Percentiles rank a stretch among this genome's conserved stretches.
Conservation (phyloP, 2,329 filamentous ascomycete species). For the Escovopsis weberi region DNA sequence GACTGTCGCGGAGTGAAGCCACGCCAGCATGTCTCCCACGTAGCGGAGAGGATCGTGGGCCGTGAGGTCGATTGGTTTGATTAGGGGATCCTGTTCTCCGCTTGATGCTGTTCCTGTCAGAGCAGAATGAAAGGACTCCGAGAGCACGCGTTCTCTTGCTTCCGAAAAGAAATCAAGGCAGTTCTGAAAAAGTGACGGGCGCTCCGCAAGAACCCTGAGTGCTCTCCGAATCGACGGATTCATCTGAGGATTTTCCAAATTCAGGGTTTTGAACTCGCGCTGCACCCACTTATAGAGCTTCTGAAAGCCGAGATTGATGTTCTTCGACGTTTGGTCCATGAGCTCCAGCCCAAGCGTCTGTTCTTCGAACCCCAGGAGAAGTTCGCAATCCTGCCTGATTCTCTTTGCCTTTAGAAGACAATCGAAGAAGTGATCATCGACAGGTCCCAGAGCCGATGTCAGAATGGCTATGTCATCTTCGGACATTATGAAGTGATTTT, state of each 20-base stretch:
- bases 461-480: constrained; percentile 65
- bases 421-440: constrained; percentile 74
- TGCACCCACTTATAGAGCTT: constrained; percentile 95
- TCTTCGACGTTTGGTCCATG: constrained; percentile 78
- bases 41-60: constrained; percentile 88
- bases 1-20: constrained; percentile 87
- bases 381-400: constrained; percentile 77
- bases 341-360: constrained; percentile 79
- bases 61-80: constrained; percentile 86
- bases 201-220: constrained; percentile 73
- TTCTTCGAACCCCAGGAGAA: constrained; percentile 78
- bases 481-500: constrained; percentile 67
- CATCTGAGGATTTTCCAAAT: constrained; percentile 89
- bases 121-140: constrained; percentile 78
- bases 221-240: constrained; percentile 71
- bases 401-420: constrained; percentile 67
- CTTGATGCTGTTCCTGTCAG: constrained; percentile 57
- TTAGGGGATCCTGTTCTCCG: constrained; percentile 41
- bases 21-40: constrained; percentile 93
- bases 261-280: constrained; percentile 79
- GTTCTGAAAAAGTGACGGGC: constrained; percentile 80
- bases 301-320: constrained; percentile 80
- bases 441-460: constrained; percentile 64
- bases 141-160: constrained; percentile 71
- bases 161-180: constrained; percentile 90